Evolutionary conservation across 75 land plant genomes (phyloP).

Genomic region (Adiantum capillusveneris): DNA sequence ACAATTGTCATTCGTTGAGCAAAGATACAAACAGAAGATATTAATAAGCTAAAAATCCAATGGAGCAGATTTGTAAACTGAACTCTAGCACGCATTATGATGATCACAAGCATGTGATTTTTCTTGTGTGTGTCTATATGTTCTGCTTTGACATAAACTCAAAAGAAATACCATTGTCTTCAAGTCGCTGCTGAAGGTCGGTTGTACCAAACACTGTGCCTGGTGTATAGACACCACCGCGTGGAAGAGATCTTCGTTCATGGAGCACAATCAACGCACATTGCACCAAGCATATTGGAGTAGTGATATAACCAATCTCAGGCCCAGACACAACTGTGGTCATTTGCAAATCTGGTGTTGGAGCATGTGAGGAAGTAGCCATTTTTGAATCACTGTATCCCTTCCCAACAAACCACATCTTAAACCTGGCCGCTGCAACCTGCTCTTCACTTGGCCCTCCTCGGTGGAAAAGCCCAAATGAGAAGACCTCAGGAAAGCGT

Average conservation of each 20-base stretch:
- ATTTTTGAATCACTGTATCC: slow-evolving; percentile 61
- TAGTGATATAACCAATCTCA: slow-evolving; percentile 82
- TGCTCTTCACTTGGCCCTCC: slow-evolving; percentile 85
- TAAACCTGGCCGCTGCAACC: slow-evolving; percentile 63
- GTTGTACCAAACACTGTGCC: slow-evolving; percentile 85
- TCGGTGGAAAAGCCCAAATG: slow-evolving; percentile 57
- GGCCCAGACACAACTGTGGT: slow-evolving; percentile 87
- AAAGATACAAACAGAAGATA: too few species aligned
- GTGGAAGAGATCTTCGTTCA: slow-evolving; percentile 55
- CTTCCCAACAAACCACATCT: slow-evolving; percentile 78
- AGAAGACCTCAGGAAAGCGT: slow-evolving; percentile 74
- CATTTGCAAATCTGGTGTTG: slow-evolving; percentile 53
- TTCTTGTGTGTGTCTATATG: too few species aligned
- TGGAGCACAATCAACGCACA: slow-evolving; percentile 70
- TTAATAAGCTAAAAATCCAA: too few species aligned
- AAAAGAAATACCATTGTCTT: slow-evolving; percentile 78
- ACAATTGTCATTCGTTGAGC: too few species aligned
- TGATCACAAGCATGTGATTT: too few species aligned
- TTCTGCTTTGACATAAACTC: too few species aligned
- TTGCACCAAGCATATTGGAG: slow-evolving; percentile 81
- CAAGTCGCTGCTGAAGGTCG: slow-evolving; percentile 66
- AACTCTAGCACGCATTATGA: too few species aligned
- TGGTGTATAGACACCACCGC: slow-evolving; percentile 83
- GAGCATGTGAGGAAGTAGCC: neutral
- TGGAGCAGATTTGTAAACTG: too few species aligned